phyloP scores from a whole-genome alignment of 2,329 filamentous ascomycete species.

The Elsinoe arachidis region DNA sequence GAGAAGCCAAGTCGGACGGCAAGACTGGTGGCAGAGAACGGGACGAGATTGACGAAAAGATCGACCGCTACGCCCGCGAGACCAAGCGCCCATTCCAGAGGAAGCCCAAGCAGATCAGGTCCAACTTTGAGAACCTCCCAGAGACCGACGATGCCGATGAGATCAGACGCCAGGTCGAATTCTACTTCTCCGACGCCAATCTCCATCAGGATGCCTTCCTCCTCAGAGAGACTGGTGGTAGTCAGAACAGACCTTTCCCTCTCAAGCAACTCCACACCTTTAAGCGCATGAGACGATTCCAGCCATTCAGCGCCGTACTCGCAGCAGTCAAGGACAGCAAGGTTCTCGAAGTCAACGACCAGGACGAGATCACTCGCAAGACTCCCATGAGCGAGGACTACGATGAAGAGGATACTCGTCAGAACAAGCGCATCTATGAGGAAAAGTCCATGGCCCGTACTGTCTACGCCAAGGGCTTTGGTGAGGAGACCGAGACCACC shows the following conservation, averaged over 20 bases:
- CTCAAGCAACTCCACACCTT: conserved; percentile 74
- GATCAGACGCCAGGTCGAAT: conserved; percentile 89
- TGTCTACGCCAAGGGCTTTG: conserved; percentile 92
- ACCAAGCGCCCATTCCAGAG: conserved; percentile 7
- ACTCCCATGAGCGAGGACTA: conserved; percentile 49
- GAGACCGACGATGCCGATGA: conserved; percentile 68
- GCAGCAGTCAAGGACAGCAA: conserved; percentile 72
- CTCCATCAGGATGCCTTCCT: conserved; percentile 83
- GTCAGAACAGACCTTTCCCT: conserved; percentile 70
- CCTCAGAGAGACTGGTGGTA: conserved; percentile 66
- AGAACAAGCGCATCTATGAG: conserved; percentile 47
- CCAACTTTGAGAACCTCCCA: conserved; percentile 41
- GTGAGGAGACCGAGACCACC: conserved; percentile 69
- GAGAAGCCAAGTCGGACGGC: conserved; percentile 16
- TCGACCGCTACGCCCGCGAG: conserved; percentile 17
- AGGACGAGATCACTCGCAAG: conserved; percentile 71
- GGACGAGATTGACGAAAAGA: conserved; percentile 18
- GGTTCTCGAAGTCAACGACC: conserved; percentile 63
- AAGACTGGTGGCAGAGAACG: conserved; percentile 17
- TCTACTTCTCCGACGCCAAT: conserved; percentile 92
- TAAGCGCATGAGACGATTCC: conserved; percentile 93
- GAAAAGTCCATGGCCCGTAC: conserved; percentile 62
- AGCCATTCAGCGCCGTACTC: conserved; percentile 75
- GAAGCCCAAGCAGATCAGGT: conserved; percentile 16
- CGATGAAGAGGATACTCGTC: conserved; percentile 41